Conservation (phyloP, 2,329 filamentous ascomycete species). For the Colletotrichum theobromicola region DNA sequence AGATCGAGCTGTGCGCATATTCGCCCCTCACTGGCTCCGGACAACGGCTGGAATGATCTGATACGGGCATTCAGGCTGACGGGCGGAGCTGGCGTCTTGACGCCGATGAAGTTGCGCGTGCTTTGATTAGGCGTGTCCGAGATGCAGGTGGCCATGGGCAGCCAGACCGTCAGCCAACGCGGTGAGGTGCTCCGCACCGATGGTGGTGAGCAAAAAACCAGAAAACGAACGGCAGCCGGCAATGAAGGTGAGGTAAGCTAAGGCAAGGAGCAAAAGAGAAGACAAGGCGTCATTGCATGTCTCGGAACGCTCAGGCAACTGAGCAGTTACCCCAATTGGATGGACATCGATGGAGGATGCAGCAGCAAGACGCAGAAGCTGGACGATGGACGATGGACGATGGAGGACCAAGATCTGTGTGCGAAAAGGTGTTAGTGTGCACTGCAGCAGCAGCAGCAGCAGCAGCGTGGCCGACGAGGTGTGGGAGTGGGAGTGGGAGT, state of each 20-base stretch:
- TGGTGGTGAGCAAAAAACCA: neutral
- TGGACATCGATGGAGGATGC: neutral
- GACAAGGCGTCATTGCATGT: constrained; percentile 15
- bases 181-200: neutral
- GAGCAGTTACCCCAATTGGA: neutral
- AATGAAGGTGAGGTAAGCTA: neutral
- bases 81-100: neutral
- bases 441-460: neutral
- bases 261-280: neutral
- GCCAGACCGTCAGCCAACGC: neutral
- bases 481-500: neutral
- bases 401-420: neutral
- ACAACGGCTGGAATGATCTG: constrained; percentile 4
- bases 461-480: neutral
- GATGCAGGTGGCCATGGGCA: neutral
- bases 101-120: neutral
- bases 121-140: constrained; percentile 5
- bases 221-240: neutral
- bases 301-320: neutral
- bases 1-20: neutral
- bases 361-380: neutral
- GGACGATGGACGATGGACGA: neutral
- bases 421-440: neutral
- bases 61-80: neutral
- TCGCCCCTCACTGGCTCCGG: constrained; percentile 5